Evolutionary conservation across 805 yeast genomes (phyloP).

Genomic region (Teunomyces cretensis): DNA sequence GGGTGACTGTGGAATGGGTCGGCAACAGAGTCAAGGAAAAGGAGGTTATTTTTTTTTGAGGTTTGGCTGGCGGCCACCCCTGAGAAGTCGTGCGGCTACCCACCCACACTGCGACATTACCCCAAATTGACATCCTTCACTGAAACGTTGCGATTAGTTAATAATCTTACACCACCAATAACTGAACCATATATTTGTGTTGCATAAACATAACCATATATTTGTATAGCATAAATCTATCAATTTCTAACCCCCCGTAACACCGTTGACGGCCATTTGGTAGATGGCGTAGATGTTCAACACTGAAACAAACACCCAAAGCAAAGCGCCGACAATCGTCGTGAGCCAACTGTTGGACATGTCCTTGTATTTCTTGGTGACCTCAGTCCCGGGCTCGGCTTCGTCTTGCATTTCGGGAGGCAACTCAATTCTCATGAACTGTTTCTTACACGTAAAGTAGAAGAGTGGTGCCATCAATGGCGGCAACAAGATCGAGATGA

Average conservation of each 20-base stretch:
- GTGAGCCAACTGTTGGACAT: slow-evolving; percentile 65
- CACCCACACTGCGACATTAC: too few relatives aligned
- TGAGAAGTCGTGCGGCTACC: too few relatives aligned
- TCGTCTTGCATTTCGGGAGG: slow-evolving; percentile 15
- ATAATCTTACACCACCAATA: too few relatives aligned
- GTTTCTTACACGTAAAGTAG: slow-evolving; percentile 70
- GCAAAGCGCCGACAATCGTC: slow-evolving; percentile 47
- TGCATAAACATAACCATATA: too few relatives aligned
- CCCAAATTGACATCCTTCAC: too few relatives aligned
- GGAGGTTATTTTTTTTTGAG: too few relatives aligned
- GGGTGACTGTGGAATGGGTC: too few relatives aligned
- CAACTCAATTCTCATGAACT: slow-evolving; percentile 63
- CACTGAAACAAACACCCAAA: slow-evolving; percentile 74
- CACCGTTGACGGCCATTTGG: slow-evolving; percentile 40
- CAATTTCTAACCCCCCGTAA: slow-evolving; percentile 4
- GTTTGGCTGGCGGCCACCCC: too few relatives aligned
- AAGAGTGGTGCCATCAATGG: slow-evolving; percentile 82
- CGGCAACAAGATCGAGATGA: slow-evolving; percentile 78
- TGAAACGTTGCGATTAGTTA: too few relatives aligned
- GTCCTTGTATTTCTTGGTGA: slow-evolving; percentile 36
- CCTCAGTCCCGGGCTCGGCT: slow-evolving; percentile 10
- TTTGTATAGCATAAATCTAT: not conserved
- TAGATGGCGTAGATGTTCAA: slow-evolving; percentile 64
- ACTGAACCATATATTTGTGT: too few relatives aligned
- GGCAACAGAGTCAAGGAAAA: too few relatives aligned